Evolutionary conservation across 2,329 filamentous ascomycete genomes (phyloP).

Genomic region (Zalaria sp.): DNA sequence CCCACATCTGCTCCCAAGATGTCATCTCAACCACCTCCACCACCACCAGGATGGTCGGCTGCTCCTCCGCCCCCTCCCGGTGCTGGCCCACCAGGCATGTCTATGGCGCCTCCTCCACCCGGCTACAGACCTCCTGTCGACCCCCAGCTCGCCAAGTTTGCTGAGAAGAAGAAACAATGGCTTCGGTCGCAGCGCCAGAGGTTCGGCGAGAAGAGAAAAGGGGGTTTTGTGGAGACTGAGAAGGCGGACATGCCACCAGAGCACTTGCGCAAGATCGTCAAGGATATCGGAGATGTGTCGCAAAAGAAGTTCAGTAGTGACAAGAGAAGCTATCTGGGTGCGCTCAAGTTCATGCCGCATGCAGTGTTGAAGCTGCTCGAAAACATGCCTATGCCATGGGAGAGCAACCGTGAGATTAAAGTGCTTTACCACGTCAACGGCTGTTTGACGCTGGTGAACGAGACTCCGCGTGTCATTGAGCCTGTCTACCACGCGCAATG

Average conservation of each 20-base stretch:
- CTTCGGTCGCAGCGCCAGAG: slow-evolving; percentile 77
- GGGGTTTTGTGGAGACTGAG: slow-evolving; percentile 91
- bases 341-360: slow-evolving; percentile 98
- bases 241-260: slow-evolving; percentile 98
- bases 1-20: slow-evolving; percentile 22
- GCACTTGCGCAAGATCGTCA: slow-evolving; percentile 95
- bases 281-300: slow-evolving; percentile 96
- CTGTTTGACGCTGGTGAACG: slow-evolving; percentile 91
- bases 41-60: slow-evolving; percentile 51
- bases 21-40: slow-evolving; percentile 50
- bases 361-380: slow-evolving; percentile 92
- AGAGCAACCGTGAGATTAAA: slow-evolving; percentile 89
- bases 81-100: slow-evolving; percentile 33
- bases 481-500: slow-evolving; percentile 97
- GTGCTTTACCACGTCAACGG: slow-evolving; percentile 97
- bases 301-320: slow-evolving; percentile 99
- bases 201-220: slow-evolving; percentile 93
- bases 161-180: slow-evolving; percentile 99
- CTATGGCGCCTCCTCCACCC: slow-evolving; percentile 59
- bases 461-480: slow-evolving; percentile 91
- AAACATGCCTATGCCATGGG: slow-evolving; percentile 99
- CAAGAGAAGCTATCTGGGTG: slow-evolving; percentile 93
- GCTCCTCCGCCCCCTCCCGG: slow-evolving; percentile 29
- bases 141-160: slow-evolving; percentile 82
- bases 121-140: slow-evolving; percentile 71